phyloP scores from a whole-genome alignment of 73 alveolate species.

The Stentor roeselii region DNA sequence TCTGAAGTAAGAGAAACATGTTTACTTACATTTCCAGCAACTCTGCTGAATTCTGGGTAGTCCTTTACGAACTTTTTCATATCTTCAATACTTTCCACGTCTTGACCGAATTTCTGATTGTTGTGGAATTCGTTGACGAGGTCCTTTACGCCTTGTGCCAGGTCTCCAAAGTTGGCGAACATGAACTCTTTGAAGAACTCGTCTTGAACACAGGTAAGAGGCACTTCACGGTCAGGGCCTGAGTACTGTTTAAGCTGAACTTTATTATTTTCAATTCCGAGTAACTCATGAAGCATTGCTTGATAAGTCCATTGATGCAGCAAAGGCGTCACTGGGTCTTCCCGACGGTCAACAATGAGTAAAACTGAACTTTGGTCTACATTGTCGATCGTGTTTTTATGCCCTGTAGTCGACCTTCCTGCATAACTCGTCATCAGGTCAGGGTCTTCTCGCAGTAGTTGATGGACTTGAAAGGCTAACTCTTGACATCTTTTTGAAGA shows the following conservation, averaged over 20 bases:
- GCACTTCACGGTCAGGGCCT: neutral
- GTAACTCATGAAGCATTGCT: constrained; percentile 98
- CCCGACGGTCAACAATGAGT: constrained; percentile 92
- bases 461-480: constrained; percentile 53
- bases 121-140: constrained; percentile 55
- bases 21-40: constrained; percentile 83
- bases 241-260: constrained; percentile 52
- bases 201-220: constrained; percentile 36
- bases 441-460: constrained; percentile 48
- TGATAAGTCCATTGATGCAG: constrained; percentile 99
- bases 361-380: constrained; percentile 60
- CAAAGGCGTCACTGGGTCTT: constrained; percentile 98
- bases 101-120: constrained; percentile 50
- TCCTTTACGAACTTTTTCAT: constrained; percentile 75
- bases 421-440: constrained; percentile 46
- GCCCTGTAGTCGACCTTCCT: constrained; percentile 33
- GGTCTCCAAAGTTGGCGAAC: constrained; percentile 89
- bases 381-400: constrained; percentile 54
- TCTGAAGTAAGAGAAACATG: constrained; percentile 90
- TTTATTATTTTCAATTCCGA: constrained; percentile 94
- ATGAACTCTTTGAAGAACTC: constrained; percentile 61
- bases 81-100: constrained; percentile 75
- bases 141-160: constrained; percentile 76
- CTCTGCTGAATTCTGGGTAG: constrained; percentile 75
- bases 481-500: constrained; percentile 48